Base-by-base conservation (phyloP, 106 monocot species). In the Acorus gramineus region DNA sequence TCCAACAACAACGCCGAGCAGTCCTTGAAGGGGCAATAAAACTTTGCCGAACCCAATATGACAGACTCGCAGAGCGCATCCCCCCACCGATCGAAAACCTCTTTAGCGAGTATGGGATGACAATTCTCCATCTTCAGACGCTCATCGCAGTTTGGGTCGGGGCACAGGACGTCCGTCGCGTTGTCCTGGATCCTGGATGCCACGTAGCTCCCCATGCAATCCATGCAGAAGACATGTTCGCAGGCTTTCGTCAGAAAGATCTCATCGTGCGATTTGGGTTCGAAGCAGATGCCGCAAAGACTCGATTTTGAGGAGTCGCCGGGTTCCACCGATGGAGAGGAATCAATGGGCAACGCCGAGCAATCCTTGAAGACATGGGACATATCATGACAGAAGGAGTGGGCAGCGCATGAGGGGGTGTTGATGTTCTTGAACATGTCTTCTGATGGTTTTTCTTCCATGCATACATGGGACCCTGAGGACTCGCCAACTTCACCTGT, bases 11-110 rank as follows among this genome's bases (percentile, higher is more conserved):
- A 5, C 52, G 69, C 73, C 46, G 82, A 86, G 48, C 86, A 86
- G 42, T 86, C 86, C 50, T 65, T 79, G 67, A 59, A 86, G 0
- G 86, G 86, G 55, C 86, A 86, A 64, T 77, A 71, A n/a, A 71
- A 51, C 49, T 48, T 70, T 46, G 46, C 4, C 8, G 65, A 12
- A 14, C 3, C 78, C 5, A 65, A 50, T 7, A 73, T 13, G 54
- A 60, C 65, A 0, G 76, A 54, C 66, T 86, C 76, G 14, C 76
- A 82, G 11, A 76, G 47, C 11, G 68, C 66, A 4, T 6, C 46
- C 43, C 8, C 28, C 86, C 82, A 82, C 28, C 70, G 47, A 50
- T 61, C 66, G 55, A 73, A 79, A 50, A 79, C 73, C 49, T 68
- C 66, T 2, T 5, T 5, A 0, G 79, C 71, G n/a, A 84, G 0